Percentiles rank a stretch among this genome's conserved stretches.
phyloP scores from a whole-genome alignment of 768 basidiomycete genomes.

The Leccinum arenicola region DNA sequence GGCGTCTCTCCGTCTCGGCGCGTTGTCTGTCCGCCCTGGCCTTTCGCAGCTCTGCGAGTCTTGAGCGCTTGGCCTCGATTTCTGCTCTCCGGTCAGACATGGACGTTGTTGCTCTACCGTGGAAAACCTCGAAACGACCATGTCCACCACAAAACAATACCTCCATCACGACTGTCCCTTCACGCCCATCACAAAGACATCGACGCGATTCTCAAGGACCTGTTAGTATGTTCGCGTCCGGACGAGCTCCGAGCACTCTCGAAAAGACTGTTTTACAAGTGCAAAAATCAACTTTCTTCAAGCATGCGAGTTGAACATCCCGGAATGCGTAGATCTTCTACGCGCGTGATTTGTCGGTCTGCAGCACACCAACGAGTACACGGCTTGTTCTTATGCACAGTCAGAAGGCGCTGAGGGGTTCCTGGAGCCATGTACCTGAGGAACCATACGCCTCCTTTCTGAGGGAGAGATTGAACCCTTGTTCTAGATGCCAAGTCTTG shows the following conservation, averaged over 20 bases:
- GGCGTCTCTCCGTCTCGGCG: conserved; percentile 43
- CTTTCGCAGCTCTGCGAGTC: conserved; percentile 80
- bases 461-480: conserved; percentile 33
- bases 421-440: conserved; percentile 65
- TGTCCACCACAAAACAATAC: conserved; percentile 4
- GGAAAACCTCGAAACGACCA: conserved; percentile 11
- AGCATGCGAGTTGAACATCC: conserved; percentile 36
- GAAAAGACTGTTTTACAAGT: conserved; percentile 74
- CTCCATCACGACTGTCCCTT: conserved; percentile 15
- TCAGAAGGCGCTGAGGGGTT: conserved; percentile 48
- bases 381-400: conserved; percentile 29
- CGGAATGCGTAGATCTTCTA: conserved; percentile 20
- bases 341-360: conserved; percentile 28
- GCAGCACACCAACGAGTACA: conserved; percentile 24
- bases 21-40: conserved; percentile 70
- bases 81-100: conserved; percentile 78
- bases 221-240: conserved; percentile 51
- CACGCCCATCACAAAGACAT: conserved; percentile 37
- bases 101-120: neutral
- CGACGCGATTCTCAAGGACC: conserved; percentile 58
- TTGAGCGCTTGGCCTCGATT: conserved; percentile 86
- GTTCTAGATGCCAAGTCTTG: conserved; percentile 7
- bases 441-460: conserved; percentile 32
- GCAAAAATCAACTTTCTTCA: conserved; percentile 80
- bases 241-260: conserved; percentile 49